Evolutionary conservation across 2,329 filamentous ascomycete species (phyloP).

Genomic region (Aspergillus pseudonomiae): DNA sequence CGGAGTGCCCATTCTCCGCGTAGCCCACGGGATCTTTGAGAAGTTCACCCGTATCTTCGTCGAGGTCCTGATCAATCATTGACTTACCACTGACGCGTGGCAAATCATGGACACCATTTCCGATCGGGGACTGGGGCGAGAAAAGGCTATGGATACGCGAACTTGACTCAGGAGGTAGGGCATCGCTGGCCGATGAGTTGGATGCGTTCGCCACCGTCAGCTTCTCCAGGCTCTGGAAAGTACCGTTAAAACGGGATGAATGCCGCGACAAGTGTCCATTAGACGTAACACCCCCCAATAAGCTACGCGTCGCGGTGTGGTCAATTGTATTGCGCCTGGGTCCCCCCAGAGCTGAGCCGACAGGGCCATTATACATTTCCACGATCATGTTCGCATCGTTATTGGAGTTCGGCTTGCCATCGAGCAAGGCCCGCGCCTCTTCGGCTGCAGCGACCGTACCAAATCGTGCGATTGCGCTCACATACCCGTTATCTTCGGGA

Average conservation of each 20-base stretch:
- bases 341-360: slow-evolving; percentile 34
- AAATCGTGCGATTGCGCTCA: slow-evolving; percentile 63
- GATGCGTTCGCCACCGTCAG: slow-evolving; percentile 54
- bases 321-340: slow-evolving; percentile 58
- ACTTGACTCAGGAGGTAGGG: slow-evolving; percentile 54
- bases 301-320: slow-evolving; percentile 42
- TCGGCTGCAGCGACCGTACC: slow-evolving; percentile 59
- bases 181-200: slow-evolving; percentile 52
- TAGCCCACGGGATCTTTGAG: slow-evolving; percentile 67
- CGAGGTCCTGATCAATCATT: slow-evolving; percentile 65
- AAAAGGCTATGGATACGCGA: slow-evolving; percentile 60
- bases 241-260: slow-evolving; percentile 63
- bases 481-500: slow-evolving; percentile 59
- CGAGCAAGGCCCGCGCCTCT: slow-evolving; percentile 61
- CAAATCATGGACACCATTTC: slow-evolving; percentile 56
- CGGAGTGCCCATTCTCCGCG: slow-evolving; percentile 68
- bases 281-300: slow-evolving; percentile 32
- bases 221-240: slow-evolving; percentile 62
- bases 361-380: slow-evolving; percentile 53
- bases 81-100: slow-evolving; percentile 61
- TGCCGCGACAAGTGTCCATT: slow-evolving; percentile 53
- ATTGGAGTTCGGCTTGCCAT: slow-evolving; percentile 65
- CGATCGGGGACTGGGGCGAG: slow-evolving; percentile 63
- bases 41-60: slow-evolving; percentile 65
- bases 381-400: slow-evolving; percentile 62